Base-by-base conservation (phyloP, 108 stramenopile species). In the Conticribra weissflogii region DNA sequence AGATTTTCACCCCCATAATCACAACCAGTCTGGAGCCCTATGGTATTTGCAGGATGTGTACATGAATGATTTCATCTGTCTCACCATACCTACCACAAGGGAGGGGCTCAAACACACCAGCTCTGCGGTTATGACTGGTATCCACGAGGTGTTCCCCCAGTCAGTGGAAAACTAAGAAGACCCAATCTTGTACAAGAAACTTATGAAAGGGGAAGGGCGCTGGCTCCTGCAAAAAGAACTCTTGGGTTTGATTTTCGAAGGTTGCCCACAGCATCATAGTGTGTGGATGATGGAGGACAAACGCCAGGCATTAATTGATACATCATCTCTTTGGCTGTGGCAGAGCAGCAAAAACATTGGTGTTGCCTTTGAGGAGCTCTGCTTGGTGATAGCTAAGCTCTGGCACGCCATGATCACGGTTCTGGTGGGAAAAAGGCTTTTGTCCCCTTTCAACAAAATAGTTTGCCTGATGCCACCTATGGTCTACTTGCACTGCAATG, bases 161-260 rank as follows among this genome's bases (percentile, higher is more conserved):
- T 32, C 53, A 2, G 44, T 29, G 1, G 29, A 23, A 0, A 27
- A 54, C 22, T 25, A 22, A 0, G 5, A 54, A 25, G 85, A 86
- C 58, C 82, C 82, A 1, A 68, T 76, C 7, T 83, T 82, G 8
- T 7, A 65, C 24, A 81, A 83, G 46, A 86, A 81, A 27, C n/a
- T 86, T 0, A 14, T 33, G 32, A 73, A 86, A 34, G 80, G 72
- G 0, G 78, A 84, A 15, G 0, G 49, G 21, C 15, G n/a, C 7
- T 52, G n/a, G 27, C 3, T 17, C 15, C 0, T 21, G 17, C 25
- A 0, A 2, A 65, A 65, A 16, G 12, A 18, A 1, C 0, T 65
- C 2, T 3, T 65, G 49, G 86, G 86, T 0, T 86, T 72, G 3
- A 31, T 32, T 51, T 73, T 73, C 17, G 54, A 73, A 49, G 62